phyloP scores from a whole-genome alignment of 2,329 filamentous ascomycete species.

The Aspergillus sp. region DNA sequence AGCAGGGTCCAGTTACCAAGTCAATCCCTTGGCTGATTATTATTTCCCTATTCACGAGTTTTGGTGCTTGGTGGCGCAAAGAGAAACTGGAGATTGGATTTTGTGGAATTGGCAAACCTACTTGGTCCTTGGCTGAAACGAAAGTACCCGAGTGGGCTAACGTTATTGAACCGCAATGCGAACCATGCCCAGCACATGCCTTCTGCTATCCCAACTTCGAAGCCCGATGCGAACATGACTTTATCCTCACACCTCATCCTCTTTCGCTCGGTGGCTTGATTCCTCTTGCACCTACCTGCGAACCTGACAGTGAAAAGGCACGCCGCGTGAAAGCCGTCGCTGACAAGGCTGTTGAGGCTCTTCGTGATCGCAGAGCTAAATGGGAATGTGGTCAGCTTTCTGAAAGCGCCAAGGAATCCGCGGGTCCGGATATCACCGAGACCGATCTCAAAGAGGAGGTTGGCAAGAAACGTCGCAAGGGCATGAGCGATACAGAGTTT shows the following conservation, averaged over 20 bases:
- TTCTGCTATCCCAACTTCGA: conserved; percentile 81
- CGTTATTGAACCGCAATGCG: conserved; percentile 77
- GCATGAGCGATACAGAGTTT: conserved; percentile 85
- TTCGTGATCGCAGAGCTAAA: conserved; percentile 82
- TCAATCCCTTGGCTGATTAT: conserved; percentile 74
- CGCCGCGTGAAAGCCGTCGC: conserved; percentile 85
- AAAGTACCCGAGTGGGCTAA: conserved; percentile 75
- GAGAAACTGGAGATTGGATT: conserved; percentile 97
- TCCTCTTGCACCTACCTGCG: conserved; percentile 87
- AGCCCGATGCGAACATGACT: conserved; percentile 82
- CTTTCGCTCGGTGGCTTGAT: conserved; percentile 79
- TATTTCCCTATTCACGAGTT: conserved; percentile 70
- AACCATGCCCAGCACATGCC: conserved; percentile 87
- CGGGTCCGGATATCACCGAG: conserved; percentile 69
- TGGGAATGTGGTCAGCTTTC: conserved; percentile 85
- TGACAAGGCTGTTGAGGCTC: conserved; percentile 82
- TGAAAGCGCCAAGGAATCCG: conserved; percentile 63
- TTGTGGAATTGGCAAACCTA: conserved; percentile 78
- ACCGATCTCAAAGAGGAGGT: conserved; percentile 77
- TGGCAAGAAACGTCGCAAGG: conserved; percentile 75
- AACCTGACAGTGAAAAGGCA: conserved; percentile 91
- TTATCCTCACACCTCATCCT: conserved; percentile 82
- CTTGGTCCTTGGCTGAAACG: conserved; percentile 61
- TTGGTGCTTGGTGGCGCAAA: conserved; percentile 84
- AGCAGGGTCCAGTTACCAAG: conserved; percentile 54